Percentiles rank a stretch among this genome's conserved stretches.
Conservation (phyloP, 495 filamentous ascomycete genomes). For the Pyronema omphalodes region DNA sequence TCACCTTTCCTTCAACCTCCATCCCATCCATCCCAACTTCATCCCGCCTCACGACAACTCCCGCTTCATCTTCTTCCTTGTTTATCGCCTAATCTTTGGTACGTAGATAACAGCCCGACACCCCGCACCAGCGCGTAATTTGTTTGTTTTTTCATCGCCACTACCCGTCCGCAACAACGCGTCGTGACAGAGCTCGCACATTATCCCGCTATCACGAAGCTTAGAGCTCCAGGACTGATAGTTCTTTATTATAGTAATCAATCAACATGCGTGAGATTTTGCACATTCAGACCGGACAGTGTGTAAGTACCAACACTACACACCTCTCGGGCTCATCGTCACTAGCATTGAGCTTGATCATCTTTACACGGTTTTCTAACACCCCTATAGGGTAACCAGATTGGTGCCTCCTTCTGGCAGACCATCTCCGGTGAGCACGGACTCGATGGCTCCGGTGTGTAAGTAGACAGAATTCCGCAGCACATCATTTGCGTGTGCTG, state of each 20-base stretch:
- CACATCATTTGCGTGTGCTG: neutral
- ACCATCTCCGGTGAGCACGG: constrained; percentile 97
- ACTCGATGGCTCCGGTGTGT: constrained; percentile 88
- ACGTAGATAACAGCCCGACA: neutral
- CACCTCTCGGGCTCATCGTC: neutral
- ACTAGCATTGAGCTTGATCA: constrained; percentile 25
- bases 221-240: neutral
- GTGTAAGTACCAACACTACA: constrained; percentile 39
- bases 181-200: neutral
- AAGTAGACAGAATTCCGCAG: constrained; percentile 29
- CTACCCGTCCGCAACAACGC: neutral
- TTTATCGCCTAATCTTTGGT: constrained; percentile 7
- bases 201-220: neutral
- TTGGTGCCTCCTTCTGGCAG: constrained; percentile 99
- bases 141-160: neutral
- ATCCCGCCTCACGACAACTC: constrained; percentile 7
- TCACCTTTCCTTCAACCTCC: constrained; percentile 4
- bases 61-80: constrained; percentile 21
- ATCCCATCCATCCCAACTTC: constrained; percentile 13
- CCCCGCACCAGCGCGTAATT: neutral
- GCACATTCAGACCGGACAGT: constrained; percentile 97
- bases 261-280: constrained; percentile 88
- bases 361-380: constrained; percentile 15
- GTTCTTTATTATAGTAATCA: neutral
- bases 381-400: constrained; percentile 83